Base-by-base conservation (phyloP, 495 filamentous ascomycete species). In the Tuber magnatum region DNA sequence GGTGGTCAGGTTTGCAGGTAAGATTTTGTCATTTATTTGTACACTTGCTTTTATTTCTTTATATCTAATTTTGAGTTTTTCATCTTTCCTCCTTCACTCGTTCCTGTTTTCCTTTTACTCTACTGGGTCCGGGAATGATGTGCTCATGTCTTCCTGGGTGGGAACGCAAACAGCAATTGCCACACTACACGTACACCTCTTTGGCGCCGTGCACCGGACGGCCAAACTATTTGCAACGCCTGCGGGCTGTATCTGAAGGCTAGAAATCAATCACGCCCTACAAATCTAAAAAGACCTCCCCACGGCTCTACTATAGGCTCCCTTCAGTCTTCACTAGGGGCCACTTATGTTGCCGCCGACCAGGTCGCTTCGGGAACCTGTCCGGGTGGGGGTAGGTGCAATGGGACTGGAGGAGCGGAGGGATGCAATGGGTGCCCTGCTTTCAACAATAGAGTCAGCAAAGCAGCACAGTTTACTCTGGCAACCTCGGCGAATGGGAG, bases 341-440 rank as follows among this genome's bases (percentile, higher is more conserved):
- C 91, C n/a, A 92, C 90, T 7, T 94, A 93, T 82, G 92, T 94
- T 46, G 85, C 91, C 12, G 92, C 90, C 20, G 91, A 92, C 83
- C 88, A 90, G 75, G 89, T 88, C 42, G 84, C 90, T 18, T 87
- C 87, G 41, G 95, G 95, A n/a, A 93, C 94, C 24, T 99, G 95
- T 84, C 95, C 95, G 9, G 95, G 95, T 56, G 96, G 94, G 73
- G 95, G 95, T 65, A 92, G 90, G 75, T 99, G 95, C 84, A 97
- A 99, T 85, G 95, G 95, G 24, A 97, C 95, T 41, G 95, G 95
- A 68, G 95, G 95, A 76, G 93, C 94, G n/a, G 92, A 96, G 77
- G 95, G 93, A 39, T 99, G 95, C 83, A 93, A 92, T 82, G 95
- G 95, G 20, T 99, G 95, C 80, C 95, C 95, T 44, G 96, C 96